Conservation (phyloP, 306 rosid genomes). For the Elaeagnus macrophylla region DNA sequence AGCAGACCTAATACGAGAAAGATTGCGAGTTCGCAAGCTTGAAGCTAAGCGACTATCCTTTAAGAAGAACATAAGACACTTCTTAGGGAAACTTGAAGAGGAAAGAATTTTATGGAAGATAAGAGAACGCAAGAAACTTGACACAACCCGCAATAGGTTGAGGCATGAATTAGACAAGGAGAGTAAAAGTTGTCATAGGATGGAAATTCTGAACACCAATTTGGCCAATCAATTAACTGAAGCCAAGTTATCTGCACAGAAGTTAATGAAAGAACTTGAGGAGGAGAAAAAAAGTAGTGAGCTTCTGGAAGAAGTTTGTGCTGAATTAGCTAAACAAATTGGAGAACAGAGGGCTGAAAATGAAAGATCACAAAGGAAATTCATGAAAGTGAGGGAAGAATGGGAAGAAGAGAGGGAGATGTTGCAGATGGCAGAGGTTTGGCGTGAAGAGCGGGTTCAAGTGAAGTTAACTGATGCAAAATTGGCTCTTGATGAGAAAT, state of each 20-base stretch:
- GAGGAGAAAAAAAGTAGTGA: conserved; percentile 42
- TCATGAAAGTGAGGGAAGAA: conserved; percentile 27
- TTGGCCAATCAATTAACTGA: conserved; percentile 30
- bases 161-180: conserved; percentile 29
- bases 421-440: conserved; percentile 46
- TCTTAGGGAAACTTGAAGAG: conserved; percentile 31
- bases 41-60: conserved; percentile 23
- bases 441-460: conserved; percentile 68
- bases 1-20: conserved; percentile 28
- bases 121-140: conserved; percentile 17
- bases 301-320: conserved; percentile 31
- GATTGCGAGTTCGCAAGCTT: conserved; percentile 23
- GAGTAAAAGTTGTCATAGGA: conserved; percentile 28
- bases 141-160: conserved; percentile 20
- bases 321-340: conserved; percentile 31
- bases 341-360: conserved; percentile 35
- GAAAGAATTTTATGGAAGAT: conserved; percentile 21
- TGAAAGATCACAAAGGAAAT: conserved; percentile 30
- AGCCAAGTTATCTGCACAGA: conserved; percentile 23
- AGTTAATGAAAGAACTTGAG: conserved; percentile 29
- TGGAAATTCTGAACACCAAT: conserved; percentile 27
- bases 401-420: conserved; percentile 58
- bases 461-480: conserved; percentile 67
- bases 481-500: conserved; percentile 44
- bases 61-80: conserved; percentile 26